phyloP scores from a whole-genome alignment of 805 yeast species.

The Candida ipomoeae region DNA sequence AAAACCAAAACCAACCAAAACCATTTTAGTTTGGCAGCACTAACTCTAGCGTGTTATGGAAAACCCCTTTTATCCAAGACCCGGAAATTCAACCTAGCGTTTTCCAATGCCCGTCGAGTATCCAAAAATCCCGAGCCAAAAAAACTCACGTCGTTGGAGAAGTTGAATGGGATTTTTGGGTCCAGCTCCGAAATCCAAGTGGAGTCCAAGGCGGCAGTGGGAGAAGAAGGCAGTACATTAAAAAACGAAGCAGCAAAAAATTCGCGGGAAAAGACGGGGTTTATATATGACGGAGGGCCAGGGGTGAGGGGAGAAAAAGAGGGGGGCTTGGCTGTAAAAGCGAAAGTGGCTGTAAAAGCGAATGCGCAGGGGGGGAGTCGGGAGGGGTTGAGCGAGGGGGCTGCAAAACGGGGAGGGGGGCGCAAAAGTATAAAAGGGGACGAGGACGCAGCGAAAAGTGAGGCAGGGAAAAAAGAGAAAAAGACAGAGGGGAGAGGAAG shows the following conservation, averaged over 20 bases:
- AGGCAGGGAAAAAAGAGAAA: no score
- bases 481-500: no score
- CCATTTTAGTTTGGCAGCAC: background rate
- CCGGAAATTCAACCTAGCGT: background rate
- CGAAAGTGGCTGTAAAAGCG: background rate
- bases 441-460: no score
- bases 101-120: constrained; percentile 1
- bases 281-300: no score
- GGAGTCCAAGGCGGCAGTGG: no score
- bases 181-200: background rate
- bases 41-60: constrained; percentile 5
- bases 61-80: background rate
- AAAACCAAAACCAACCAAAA: no score
- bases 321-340: background rate
- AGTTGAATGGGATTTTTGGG: background rate
- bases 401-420: no score
- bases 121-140: background rate
- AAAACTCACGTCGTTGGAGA: background rate
- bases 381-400: no score
- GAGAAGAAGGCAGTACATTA: background rate
- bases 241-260: background rate
- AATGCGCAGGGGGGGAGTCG: no score
- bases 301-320: no score
- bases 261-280: no score
- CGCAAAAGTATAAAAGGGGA: no score